Evolutionary conservation across 768 basidiomycete genomes (phyloP).

Genomic region (Suillus occidentalis): DNA sequence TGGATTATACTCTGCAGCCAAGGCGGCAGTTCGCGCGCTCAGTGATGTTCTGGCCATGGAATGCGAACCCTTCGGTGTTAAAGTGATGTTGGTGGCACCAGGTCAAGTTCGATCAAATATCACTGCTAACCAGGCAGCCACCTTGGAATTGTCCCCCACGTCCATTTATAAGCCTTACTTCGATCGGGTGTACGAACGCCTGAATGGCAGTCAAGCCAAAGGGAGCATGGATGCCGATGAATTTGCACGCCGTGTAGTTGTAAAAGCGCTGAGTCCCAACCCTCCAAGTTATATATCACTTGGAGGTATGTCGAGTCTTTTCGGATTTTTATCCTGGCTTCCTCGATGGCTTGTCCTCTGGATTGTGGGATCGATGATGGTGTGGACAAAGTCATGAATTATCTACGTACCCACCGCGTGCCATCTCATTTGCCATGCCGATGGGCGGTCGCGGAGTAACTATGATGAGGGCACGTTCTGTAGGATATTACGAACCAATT

Average conservation of each 20-base stretch:
- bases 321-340: conserved; percentile 23
- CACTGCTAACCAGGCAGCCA: conserved; percentile 46
- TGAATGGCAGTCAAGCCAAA: conserved; percentile 51
- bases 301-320: conserved; percentile 40
- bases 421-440: background rate
- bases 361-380: conserved; percentile 7
- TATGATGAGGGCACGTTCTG: background rate
- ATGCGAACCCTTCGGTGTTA: conserved; percentile 66
- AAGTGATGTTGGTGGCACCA: conserved; percentile 68
- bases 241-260: conserved; percentile 58
- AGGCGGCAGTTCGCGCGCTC: conserved; percentile 58
- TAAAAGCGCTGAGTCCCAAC: conserved; percentile 41
- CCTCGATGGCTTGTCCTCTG: conserved; percentile 25
- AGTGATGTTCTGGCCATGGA: conserved; percentile 74
- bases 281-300: conserved; percentile 54
- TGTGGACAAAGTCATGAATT: background rate
- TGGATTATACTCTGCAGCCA: conserved; percentile 55
- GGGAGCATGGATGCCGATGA: conserved; percentile 48
- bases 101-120: conserved; percentile 70
- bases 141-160: conserved; percentile 46
- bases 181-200: conserved; percentile 53
- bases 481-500: background rate
- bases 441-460: background rate
- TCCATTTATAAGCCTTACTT: conserved; percentile 58
- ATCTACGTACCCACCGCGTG: background rate